A percentile compares a stretch with the other conserved stretches of the same genome.
Conservation (phyloP, 495 filamentous ascomycete species). For the Neurospora pannonica region DNA sequence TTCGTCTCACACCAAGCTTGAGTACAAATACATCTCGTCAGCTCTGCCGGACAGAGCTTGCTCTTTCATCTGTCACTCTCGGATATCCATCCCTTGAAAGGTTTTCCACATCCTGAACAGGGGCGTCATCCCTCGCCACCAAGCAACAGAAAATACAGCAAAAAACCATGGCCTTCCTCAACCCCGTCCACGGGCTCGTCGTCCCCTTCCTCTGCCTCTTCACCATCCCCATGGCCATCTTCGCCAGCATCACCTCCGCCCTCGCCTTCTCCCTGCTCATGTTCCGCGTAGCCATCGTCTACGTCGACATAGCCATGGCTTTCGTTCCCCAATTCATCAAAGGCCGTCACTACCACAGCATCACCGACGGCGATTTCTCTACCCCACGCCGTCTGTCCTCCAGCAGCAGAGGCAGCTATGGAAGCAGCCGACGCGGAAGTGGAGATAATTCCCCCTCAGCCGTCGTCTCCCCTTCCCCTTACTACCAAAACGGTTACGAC, state of each 20-base stretch:
- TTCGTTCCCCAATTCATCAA: conserved; percentile 50
- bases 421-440: not conserved
- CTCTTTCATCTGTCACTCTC: not conserved
- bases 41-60: not conserved
- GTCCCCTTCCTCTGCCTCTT: conserved; percentile 56
- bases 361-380: not conserved
- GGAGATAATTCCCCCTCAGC: conserved; percentile 6
- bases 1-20: not conserved
- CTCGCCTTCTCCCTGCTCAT: conserved; percentile 57
- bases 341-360: conserved; percentile 11
- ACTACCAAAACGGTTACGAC: not conserved
- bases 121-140: not conserved
- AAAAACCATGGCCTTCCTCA: conserved; percentile 33
- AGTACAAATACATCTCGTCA: not conserved
- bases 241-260: conserved; percentile 59
- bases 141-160: not conserved
- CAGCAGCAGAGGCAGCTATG: not conserved
- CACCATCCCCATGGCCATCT: conserved; percentile 58
- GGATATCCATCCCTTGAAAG: not conserved
- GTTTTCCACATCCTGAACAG: not conserved
- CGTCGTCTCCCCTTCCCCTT: conserved; percentile 7
- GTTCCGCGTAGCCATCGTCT: conserved; percentile 56
- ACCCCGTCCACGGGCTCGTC: conserved; percentile 42
- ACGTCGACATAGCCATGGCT: conserved; percentile 55
- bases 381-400: not conserved